Evolutionary conservation across 202 grass and related monocot species (phyloP), one percentile per base, ranked within the genome.

Genomic region (Elaeis oleifera): DNA sequence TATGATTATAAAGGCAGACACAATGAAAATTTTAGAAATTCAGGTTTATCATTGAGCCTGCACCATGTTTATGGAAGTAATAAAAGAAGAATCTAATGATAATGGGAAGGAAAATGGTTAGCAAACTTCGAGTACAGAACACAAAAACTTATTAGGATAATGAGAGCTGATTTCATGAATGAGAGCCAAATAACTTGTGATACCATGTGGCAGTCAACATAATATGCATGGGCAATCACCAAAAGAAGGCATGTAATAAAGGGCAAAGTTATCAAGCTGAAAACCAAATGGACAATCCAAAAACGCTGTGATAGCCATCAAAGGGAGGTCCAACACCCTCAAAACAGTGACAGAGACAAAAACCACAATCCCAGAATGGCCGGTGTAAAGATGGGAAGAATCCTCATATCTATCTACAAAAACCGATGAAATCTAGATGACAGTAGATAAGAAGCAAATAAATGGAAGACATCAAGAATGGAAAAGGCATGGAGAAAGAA

Each of bases 351-450:
- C 0, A 44, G 36, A 44, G 36, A 31, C 5, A 31, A 6, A 31
- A 31, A 31, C 28, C 5, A 31, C 28, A 31, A 44, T 44, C 36
- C 36, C 36, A 44, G 8, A 44, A 44, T 44, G 36, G 36, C 36
- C 6, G 11, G 1, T 44, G 9, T 13, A 44, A 44, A 44, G 36
- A 44, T 13, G 36, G 1, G 36, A 71, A 71, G 66, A 76, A 64
- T 54, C 27, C 49, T 50, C 72, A 68, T 59, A 71, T 13, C 78
- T 57, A 61, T 36, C 65, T 28, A 28, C 53, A 54, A 58, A 76
- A 70, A 78, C 75, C 78, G 83, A 79, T 78, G 73, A 67, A 59
- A 5, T 25, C 51, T 14, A 49, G 71, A 76, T 71, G 54, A 68
- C 64, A 50, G 61, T 20, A 57, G 62, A 59, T 83, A 1, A 11